Conservation (phyloP, 2,329 filamentous ascomycete species). For the Ophiocordyceps camponoti-leonardi region DNA sequence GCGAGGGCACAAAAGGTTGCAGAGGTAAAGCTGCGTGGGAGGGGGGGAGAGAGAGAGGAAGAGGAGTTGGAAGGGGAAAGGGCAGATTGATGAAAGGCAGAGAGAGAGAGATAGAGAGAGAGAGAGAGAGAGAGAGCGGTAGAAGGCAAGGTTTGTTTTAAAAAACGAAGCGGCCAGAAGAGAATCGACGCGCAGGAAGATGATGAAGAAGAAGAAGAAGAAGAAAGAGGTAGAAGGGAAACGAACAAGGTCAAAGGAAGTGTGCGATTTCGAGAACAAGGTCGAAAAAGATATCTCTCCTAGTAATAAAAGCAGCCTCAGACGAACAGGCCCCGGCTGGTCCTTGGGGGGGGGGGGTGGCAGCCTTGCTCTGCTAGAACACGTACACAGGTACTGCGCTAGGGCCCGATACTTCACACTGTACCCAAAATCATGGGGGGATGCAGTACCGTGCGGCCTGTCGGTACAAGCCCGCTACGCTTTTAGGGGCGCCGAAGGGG, state of each 20-base stretch:
- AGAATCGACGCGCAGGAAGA: not conserved
- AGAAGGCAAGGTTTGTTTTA: too few relatives aligned
- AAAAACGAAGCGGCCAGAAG: too few relatives aligned
- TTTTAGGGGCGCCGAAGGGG: not conserved
- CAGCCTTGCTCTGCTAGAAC: not conserved
- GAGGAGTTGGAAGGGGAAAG: not conserved
- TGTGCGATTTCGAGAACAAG: not conserved
- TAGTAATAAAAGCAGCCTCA: too few relatives aligned
- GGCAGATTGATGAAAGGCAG: not conserved
- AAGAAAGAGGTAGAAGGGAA: too few relatives aligned
- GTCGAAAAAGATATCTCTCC: too few relatives aligned
- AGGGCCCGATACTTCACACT: not conserved
- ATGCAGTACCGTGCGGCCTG: not conserved
- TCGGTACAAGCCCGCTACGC: not conserved
- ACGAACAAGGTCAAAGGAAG: not conserved
- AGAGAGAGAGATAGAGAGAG: not conserved
- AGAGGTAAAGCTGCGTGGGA: not conserved
- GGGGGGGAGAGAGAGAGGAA: too few relatives aligned
- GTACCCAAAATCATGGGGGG: not conserved
- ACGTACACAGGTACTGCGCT: not conserved
- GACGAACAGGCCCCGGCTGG: too few relatives aligned
- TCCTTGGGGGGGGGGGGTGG: not conserved
- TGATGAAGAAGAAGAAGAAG: not conserved
- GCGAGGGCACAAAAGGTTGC: not conserved
- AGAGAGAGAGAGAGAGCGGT: not conserved